Evolutionary conservation across 805 yeast genomes (phyloP).

Genomic region (Soucietia sequanensis): DNA sequence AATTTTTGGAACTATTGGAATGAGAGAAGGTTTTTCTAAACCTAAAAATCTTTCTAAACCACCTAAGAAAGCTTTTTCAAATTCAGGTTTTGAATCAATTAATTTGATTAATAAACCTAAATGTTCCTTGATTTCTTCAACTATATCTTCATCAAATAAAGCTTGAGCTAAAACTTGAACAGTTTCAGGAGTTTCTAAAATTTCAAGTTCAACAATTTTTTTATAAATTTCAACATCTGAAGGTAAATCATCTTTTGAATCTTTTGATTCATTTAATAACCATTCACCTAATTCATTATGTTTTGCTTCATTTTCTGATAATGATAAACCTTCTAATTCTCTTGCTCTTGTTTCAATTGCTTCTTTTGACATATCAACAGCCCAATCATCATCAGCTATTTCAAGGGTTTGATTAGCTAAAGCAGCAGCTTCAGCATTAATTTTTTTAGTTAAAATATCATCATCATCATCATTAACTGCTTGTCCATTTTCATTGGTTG

Average conservation of each 20-base stretch:
- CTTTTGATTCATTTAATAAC: slow-evolving; percentile 56
- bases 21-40: slow-evolving; percentile 65
- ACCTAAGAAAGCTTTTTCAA: slow-evolving; percentile 88
- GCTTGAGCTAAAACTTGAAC: slow-evolving; percentile 92
- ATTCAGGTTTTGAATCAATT: slow-evolving; percentile 56
- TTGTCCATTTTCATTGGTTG: slow-evolving; percentile 31
- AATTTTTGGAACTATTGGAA: slow-evolving; percentile 75
- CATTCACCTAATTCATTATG: slow-evolving; percentile 87
- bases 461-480: slow-evolving; percentile 58
- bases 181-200: slow-evolving; percentile 69
- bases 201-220: slow-evolving; percentile 77
- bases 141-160: slow-evolving; percentile 75
- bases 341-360: slow-evolving; percentile 90
- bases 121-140: slow-evolving; percentile 71
- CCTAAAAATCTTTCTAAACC: slow-evolving; percentile 95
- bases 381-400: slow-evolving; percentile 92
- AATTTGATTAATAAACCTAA: slow-evolving; percentile 80
- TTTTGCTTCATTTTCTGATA: slow-evolving; percentile 46
- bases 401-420: slow-evolving; percentile 48
- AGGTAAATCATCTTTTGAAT: slow-evolving; percentile 61
- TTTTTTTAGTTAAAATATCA: slow-evolving; percentile 72
- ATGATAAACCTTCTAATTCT: slow-evolving; percentile 69
- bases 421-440: slow-evolving; percentile 80
- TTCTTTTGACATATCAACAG: slow-evolving; percentile 95
- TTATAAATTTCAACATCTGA: slow-evolving; percentile 90